Evolutionary conservation across 495 filamentous ascomycete species (phyloP), one percentile per base, ranked within the genome.

Genomic region (Aspergillus kassunensis): DNA sequence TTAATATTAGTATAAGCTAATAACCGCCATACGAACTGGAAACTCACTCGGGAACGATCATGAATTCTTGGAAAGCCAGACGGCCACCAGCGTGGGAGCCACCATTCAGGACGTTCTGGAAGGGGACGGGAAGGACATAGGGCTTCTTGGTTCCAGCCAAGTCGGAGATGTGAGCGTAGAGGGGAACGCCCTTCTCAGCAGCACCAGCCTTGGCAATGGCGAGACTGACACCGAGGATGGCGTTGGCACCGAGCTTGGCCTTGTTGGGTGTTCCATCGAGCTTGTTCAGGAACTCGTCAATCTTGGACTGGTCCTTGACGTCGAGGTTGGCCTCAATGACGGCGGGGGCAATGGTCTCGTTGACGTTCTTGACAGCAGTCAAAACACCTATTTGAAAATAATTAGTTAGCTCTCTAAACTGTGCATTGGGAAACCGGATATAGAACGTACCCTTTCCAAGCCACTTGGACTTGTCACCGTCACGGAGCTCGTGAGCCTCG

Each of bases 31-130:
- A 23, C 30, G 9, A 15, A 11, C 39, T 10, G 5, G 16, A 19
- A 41, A 76, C 82, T 69, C 73, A 86, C 84, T 80, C 84, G 53
- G 95, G 95, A 42, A 97, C 95, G 63, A 99, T 96, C 95, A 99
- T 99, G 85, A 99, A 99, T 75, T 99, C 95, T 77, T 99, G 95
- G 87, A 99, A 99, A 56, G 95, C 95, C 51, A 99, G 80, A 71
- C 93, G 90, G 64, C 95, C 95, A 82, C 95, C 95, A 57, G 95
- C 95, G 79, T 99, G 95, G 64, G 92, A 97, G 68, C 93, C 93
- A 76, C 95, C 95, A 75, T 99, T 99, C 55, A 99, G 82, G 67
- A 99, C 95, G 79, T 99, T 99, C 90, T 91, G 89, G 88, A 99
- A 99, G 57, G 95, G 95, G 50, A 99, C 95, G 47, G 95, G 95